Conservation (phyloP, 1,284 basidiomycete genomes). For the Ustilago crameri region DNA sequence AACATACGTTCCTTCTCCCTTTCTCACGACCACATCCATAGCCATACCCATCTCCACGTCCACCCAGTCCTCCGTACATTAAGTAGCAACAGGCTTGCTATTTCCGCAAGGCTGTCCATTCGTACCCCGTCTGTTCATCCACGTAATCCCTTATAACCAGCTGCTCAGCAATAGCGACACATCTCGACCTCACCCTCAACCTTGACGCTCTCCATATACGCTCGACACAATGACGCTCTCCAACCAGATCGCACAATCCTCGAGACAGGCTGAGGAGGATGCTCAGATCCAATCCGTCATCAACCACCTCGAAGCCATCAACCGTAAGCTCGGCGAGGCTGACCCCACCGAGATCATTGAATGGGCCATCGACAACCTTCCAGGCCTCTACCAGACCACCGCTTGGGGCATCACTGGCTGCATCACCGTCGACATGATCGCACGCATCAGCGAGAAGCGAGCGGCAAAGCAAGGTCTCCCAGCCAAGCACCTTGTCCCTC, state of each 20-base stretch:
- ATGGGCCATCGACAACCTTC: slow-evolving; percentile 67
- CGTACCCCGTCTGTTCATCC: too few relatives aligned
- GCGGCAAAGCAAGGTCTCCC: slow-evolving; percentile 39
- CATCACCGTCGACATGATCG: slow-evolving; percentile 66
- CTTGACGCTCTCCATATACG: not conserved
- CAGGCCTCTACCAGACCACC: slow-evolving; percentile 67
- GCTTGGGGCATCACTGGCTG: slow-evolving; percentile 67
- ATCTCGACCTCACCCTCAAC: not conserved
- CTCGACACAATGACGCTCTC: slow-evolving; percentile 25
- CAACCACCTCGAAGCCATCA: slow-evolving; percentile 60
- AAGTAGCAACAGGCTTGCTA: too few relatives aligned
- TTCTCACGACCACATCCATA: slow-evolving; percentile 4
- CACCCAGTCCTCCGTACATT: not conserved
- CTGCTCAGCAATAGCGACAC: not conserved
- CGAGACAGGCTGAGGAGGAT: slow-evolving; percentile 45
- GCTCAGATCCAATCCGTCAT: slow-evolving; percentile 46
- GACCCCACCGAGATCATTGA: slow-evolving; percentile 62
- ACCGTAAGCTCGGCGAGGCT: slow-evolving; percentile 60
- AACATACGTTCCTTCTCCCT: slow-evolving; percentile 1
- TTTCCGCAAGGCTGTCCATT: too few relatives aligned
- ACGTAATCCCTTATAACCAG: too few relatives aligned
- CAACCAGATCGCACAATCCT: slow-evolving; percentile 42
- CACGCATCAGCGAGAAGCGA: slow-evolving; percentile 57
- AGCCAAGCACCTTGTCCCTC: slow-evolving; percentile 62
- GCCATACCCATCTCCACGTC: slow-evolving; percentile 5